phyloP scores from a whole-genome alignment of 257 asterid species.

The Verbascum thapsus region DNA sequence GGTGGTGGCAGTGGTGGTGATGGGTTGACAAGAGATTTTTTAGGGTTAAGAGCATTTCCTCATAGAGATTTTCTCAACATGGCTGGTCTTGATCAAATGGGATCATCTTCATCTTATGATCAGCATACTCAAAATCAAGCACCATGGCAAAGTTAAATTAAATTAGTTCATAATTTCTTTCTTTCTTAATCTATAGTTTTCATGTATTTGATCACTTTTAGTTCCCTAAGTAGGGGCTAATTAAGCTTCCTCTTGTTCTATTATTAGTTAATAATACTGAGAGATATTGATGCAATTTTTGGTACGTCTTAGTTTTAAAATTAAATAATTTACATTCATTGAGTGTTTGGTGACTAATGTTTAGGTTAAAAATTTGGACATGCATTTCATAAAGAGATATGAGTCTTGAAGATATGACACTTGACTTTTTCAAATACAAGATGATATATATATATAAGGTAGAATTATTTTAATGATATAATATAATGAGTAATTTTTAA shows the following conservation, averaged over 20 bases:
- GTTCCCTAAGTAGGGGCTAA: constrained; percentile 5
- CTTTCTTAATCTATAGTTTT: not conserved
- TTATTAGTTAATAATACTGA: constrained; percentile 10
- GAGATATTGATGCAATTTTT: constrained; percentile 1
- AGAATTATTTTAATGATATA: not conserved
- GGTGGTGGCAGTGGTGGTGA: constrained; percentile 30
- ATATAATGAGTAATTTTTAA: not conserved
- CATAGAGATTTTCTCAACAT: constrained; percentile 46
- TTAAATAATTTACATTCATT: too few relatives aligned
- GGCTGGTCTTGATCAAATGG: constrained; percentile 53
- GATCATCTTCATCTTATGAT: constrained; percentile 38
- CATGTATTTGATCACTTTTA: not conserved
- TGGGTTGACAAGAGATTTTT: constrained; percentile 63
- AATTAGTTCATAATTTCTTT: not conserved
- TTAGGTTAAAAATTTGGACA: too few relatives aligned
- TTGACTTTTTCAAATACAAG: too few relatives aligned
- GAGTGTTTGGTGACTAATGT: too few relatives aligned
- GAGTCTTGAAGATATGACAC: too few relatives aligned
- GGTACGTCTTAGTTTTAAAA: not conserved
- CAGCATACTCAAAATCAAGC: constrained; percentile 38
- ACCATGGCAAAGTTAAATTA: constrained; percentile 45
- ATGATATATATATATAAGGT: too few relatives aligned
- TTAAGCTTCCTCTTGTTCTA: not conserved
- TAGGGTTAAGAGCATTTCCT: constrained; percentile 56
- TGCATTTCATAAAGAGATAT: too few relatives aligned